Conservation (phyloP, 2,329 filamentous ascomycete species). For the Bipolaris bicolor region DNA sequence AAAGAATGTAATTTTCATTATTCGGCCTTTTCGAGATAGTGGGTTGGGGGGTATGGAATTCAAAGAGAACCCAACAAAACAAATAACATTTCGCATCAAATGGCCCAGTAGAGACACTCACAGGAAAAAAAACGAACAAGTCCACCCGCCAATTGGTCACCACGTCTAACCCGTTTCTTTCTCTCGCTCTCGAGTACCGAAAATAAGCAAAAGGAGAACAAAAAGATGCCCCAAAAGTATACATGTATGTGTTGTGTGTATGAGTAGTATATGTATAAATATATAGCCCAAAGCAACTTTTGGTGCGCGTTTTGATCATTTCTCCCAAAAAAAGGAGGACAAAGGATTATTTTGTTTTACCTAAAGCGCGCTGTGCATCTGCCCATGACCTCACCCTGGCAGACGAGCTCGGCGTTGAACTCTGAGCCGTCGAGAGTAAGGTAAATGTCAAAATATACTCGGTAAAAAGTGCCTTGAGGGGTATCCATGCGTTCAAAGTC, state of each 20-base stretch:
- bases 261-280: background rate
- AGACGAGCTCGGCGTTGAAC: conserved; percentile 98
- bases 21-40: background rate
- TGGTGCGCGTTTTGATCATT: background rate
- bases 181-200: background rate
- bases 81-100: background rate
- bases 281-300: conserved; percentile 2
- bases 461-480: conserved; percentile 76
- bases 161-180: background rate
- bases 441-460: conserved; percentile 74
- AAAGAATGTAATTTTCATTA: background rate
- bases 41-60: background rate
- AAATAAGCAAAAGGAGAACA: background rate
- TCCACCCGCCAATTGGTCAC: background rate
- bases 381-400: conserved; percentile 98
- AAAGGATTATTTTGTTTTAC: conserved; percentile 43
- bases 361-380: conserved; percentile 90
- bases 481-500: conserved; percentile 99
- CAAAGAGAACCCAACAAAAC: background rate
- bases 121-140: background rate
- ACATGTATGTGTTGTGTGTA: background rate
- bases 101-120: background rate
- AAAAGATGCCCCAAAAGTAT: background rate
- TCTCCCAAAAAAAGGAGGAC: background rate
- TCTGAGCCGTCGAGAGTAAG: conserved; percentile 95